phyloP scores from a whole-genome alignment of 208 protist species.

The Trypanosoma mega region DNA sequence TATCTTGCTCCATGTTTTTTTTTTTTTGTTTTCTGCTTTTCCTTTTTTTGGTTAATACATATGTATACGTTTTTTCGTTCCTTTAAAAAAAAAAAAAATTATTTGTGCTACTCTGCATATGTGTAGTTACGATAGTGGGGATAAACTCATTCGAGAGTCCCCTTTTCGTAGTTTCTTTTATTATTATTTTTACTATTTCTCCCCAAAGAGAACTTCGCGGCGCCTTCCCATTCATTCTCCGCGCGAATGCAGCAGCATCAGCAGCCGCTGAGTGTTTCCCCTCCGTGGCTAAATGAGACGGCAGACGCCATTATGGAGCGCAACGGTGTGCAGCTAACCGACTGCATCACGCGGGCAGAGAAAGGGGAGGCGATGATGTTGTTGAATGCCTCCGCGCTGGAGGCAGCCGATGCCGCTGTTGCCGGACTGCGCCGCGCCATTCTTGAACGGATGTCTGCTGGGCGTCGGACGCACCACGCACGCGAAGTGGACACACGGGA shows the following conservation, averaged over 20 bases:
- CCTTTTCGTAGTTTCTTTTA: too few species aligned
- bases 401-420: constrained; percentile 13
- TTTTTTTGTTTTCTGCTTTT: constrained; percentile 2
- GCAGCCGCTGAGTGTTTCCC: constrained; percentile 10
- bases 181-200: too few species aligned
- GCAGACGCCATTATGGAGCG: constrained; percentile 38
- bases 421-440: constrained; percentile 14
- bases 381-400: not conserved
- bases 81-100: too few species aligned
- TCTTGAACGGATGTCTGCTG: not conserved
- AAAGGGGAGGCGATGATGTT: constrained; percentile 33
- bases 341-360: constrained; percentile 38
- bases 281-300: constrained; percentile 27
- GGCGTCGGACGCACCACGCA: not conserved
- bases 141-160: too few species aligned
- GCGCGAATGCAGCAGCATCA: not conserved
- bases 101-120: too few species aligned
- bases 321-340: constrained; percentile 47
- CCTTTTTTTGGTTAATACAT: constrained; percentile 1
- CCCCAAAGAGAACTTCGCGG: too few species aligned
- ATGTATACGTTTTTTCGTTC: constrained; percentile 6
- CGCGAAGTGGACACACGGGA: constrained; percentile 30
- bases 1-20: constrained; percentile 5
- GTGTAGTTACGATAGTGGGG: too few species aligned
- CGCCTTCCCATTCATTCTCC: too few species aligned